A percentile compares a stretch with the other conserved stretches of the same genome.
These are phyloP conservation scores for Agaricus sinodeliciosus DNA, from an alignment of 768 basidiomycete species.

Conservation along the genomic window DNA sequence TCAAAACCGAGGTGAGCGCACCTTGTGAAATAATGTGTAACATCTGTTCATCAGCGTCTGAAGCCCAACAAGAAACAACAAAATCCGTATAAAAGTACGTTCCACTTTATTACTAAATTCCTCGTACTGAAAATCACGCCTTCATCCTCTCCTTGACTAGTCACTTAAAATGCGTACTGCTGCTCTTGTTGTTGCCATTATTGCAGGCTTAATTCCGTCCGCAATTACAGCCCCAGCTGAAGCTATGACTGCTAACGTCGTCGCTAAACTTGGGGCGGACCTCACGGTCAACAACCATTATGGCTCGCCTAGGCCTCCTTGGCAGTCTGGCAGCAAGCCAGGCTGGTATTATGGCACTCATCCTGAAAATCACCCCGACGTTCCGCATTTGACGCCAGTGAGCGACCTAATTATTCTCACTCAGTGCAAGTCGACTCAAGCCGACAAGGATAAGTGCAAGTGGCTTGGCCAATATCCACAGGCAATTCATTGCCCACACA, in stretches of 20 bases:
- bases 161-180: neutral
- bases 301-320: slow-evolving; percentile 32
- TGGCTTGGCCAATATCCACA: slow-evolving; percentile 26
- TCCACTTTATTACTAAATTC: neutral
- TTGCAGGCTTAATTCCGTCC: neutral
- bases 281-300: slow-evolving; percentile 27
- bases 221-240: neutral
- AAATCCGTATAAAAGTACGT: neutral
- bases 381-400: slow-evolving; percentile 25
- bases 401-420: slow-evolving; percentile 1
- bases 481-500: slow-evolving; percentile 29
- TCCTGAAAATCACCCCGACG: slow-evolving; percentile 18
- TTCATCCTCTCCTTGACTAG: neutral
- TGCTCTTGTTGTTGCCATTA: neutral
- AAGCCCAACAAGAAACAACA: slow-evolving; percentile 1
- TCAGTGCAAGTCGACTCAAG: neutral
- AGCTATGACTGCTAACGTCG: neutral
- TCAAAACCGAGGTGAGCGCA: neutral
- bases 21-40: neutral
- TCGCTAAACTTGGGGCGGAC: slow-evolving; percentile 17
- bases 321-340: slow-evolving; percentile 25
- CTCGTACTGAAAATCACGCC: neutral
- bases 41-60: neutral
- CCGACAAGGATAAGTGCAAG: slow-evolving; percentile 28
- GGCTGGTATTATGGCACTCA: slow-evolving; percentile 38